phyloP scores from a whole-genome alignment of 1,139 yeast genomes.

The Saccharomycopsis phalli region DNA sequence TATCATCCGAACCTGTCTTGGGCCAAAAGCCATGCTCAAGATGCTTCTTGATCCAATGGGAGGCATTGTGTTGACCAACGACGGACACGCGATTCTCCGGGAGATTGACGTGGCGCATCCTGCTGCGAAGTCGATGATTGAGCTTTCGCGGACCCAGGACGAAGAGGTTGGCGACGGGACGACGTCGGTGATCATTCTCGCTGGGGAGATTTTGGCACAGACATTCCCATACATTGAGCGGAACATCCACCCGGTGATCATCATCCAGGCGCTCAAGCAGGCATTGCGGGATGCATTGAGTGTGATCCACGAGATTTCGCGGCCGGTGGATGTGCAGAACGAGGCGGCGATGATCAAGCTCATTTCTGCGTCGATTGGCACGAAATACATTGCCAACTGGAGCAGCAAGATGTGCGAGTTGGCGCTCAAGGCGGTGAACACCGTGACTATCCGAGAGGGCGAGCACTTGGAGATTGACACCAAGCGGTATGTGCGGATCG shows the following conservation, averaged over 20 bases:
- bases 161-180: slow-evolving; percentile 99
- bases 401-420: slow-evolving; percentile 83
- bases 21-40: slow-evolving; percentile 99
- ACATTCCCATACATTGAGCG: slow-evolving; percentile 82
- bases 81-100: slow-evolving; percentile 89
- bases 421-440: slow-evolving; percentile 81
- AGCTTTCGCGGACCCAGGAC: slow-evolving; percentile 93
- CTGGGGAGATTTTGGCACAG: slow-evolving; percentile 95
- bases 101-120: slow-evolving; percentile 94
- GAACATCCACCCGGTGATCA: slow-evolving; percentile 93
- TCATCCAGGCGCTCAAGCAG: slow-evolving; percentile 87
- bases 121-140: slow-evolving; percentile 98
- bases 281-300: slow-evolving; percentile 89
- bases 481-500: slow-evolving; percentile 88
- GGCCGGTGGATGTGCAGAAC: slow-evolving; percentile 69
- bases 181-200: slow-evolving; percentile 87
- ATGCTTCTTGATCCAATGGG: slow-evolving; percentile 99
- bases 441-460: slow-evolving; percentile 63
- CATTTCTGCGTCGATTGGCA: slow-evolving; percentile 88
- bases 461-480: slow-evolving; percentile 80
- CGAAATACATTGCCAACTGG: slow-evolving; percentile 91
- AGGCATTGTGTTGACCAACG: slow-evolving; percentile 93
- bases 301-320: slow-evolving; percentile 75
- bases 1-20: slow-evolving; percentile 93
- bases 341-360: slow-evolving; percentile 82